Evolutionary conservation across 305 asterid species (phyloP), one percentile per base, ranked within the genome.

Genomic region (Fraxinus dipetala): DNA sequence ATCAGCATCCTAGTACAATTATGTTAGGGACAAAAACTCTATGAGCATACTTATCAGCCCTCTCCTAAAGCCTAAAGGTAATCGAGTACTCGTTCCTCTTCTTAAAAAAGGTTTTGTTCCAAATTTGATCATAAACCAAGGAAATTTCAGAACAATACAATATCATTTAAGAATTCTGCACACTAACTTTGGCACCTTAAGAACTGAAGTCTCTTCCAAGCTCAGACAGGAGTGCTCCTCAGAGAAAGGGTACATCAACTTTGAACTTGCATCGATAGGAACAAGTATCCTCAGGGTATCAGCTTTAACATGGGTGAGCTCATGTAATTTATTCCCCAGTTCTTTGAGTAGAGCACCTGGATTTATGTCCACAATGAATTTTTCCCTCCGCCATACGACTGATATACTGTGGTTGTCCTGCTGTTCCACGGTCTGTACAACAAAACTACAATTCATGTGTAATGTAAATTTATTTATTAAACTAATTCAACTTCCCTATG

Each of bases 261-360:
- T 92, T 7, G 98, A 91, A 83, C 86, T 89, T 87, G 88, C 94
- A 80, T 89, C 87, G 35, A 77, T 36, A 31, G 95, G 90, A 83
- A 94, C 93, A 88, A 95, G 89, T 30, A 95, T 87, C 74, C 98
- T 89, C 82, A 95, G 78, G 28, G 99, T 94, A 81, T 91, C 94
- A 1, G 88, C 89, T 83, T 89, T 86, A 32, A 93, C 93, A 82
- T 86, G 88, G 45, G 98, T 94, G 87, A 93, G 89, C 36, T 86
- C 85, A 83, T 82, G 92, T 90, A 95, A 85, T 81, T 88, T 88
- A 73, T 88, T 87, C 65, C 99, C 99, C 89, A 95, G 85, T 34
- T 93, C 95, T 87, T 93, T 92, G 56, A 95, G 87, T 75, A 91
- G 84, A 85, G 91, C 90, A 85, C 77, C 79, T 75, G 79, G 88